These are phyloP conservation scores for Hydrangea macrophylla DNA, from an alignment of 148 eudicot genomes.

Conservation along the genomic window DNA sequence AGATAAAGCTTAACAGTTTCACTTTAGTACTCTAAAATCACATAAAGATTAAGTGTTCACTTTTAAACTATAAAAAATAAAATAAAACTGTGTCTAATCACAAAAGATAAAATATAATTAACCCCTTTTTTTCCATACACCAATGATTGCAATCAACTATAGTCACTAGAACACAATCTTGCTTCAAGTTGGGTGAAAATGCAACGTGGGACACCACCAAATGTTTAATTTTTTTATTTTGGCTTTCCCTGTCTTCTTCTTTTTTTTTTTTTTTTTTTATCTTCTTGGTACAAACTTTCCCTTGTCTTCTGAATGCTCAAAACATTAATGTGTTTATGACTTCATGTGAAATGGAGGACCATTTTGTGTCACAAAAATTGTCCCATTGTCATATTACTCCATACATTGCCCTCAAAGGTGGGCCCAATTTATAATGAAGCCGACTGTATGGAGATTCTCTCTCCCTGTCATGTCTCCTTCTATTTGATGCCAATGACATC, in stretches of 20 bases:
- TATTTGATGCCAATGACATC: not conserved
- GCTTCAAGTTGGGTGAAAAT: not conserved
- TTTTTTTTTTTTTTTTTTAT: not conserved
- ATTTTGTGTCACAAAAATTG: not conserved
- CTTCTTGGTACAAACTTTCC: not conserved
- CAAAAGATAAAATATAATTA: too few relatives aligned
- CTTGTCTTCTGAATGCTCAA: too few relatives aligned
- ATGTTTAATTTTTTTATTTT: not conserved
- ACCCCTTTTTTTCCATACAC: too few relatives aligned
- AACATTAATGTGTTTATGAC: not conserved
- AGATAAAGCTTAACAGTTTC: too few relatives aligned
- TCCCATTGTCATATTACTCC: not conserved
- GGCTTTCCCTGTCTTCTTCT: too few relatives aligned
- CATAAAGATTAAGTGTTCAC: too few relatives aligned
- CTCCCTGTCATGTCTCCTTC: not conserved
- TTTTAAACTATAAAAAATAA: too few relatives aligned
- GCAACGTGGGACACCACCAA: not conserved
- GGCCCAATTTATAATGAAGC: conserved; percentile 1
- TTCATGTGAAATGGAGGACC: conserved; percentile 1
- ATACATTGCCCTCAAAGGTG: not conserved
- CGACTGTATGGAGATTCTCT: not conserved
- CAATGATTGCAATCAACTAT: too few relatives aligned
- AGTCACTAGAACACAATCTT: too few relatives aligned
- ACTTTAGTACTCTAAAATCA: too few relatives aligned
- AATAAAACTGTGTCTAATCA: too few relatives aligned